Conservation (phyloP, 495 filamentous ascomycete species). For the Neurospora sp. region DNA sequence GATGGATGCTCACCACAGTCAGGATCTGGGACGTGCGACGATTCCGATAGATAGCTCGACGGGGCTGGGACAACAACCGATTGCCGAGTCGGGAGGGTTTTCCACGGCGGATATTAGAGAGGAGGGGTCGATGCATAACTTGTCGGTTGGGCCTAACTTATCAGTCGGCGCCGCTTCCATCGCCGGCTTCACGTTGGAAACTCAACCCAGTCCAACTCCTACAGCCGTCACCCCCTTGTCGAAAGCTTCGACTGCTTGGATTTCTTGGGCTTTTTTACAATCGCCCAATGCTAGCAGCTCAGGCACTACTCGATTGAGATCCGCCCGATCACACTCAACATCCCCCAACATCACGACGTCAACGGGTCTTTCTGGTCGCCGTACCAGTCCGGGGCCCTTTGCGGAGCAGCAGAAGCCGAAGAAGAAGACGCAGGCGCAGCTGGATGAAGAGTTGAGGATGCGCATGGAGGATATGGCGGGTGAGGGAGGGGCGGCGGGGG, state of each 20-base stretch:
- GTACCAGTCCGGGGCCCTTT: neutral
- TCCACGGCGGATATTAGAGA: neutral
- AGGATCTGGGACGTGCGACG: neutral
- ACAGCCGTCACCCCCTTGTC: neutral
- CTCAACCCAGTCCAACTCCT: neutral
- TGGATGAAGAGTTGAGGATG: constrained; percentile 57
- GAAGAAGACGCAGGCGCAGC: constrained; percentile 42
- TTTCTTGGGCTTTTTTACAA: neutral
- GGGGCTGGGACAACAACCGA: neutral
- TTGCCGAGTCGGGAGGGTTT: neutral
- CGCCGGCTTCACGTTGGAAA: neutral
- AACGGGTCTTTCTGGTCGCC: neutral
- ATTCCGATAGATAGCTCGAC: neutral
- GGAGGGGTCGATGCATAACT: neutral
- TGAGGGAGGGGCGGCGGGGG: constrained; percentile 65
- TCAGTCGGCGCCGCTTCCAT: neutral
- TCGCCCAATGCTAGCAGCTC: neutral
- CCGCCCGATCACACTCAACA: neutral
- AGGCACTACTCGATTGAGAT: neutral
- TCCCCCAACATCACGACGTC: neutral
- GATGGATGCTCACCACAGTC: neutral
- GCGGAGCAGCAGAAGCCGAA: constrained; percentile 4
- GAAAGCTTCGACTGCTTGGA: neutral
- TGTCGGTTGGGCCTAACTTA: neutral
- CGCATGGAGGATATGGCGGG: constrained; percentile 62